Base-by-base conservation (phyloP, 108 stramenopile species). In the Fistulifera solaris region DNA sequence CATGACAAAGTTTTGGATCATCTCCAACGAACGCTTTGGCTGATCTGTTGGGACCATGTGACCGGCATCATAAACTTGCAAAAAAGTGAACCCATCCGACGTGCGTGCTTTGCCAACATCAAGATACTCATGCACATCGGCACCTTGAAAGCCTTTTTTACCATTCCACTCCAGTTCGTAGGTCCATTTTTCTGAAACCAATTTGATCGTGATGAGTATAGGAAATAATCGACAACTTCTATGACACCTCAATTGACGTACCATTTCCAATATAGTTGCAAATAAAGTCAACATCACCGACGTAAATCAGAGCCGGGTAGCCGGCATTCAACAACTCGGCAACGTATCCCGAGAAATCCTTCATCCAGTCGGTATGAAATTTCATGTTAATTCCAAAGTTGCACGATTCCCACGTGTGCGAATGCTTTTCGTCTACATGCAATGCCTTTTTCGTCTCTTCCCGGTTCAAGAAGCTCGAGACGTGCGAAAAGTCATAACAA, bases 41-140 rank as follows among this genome's bases (percentile, higher is more conserved):
- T 78, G 80, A 75, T 96, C 95, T 66, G 89, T 74, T 5, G 97
- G 97, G 6, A 98, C 95, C 96, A 96, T 98, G 68, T 98, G 97
- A 23, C 77, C 77, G 4, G 67, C 77, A 58, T 78, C 72, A 46
- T 69, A 66, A 24, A 89, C 72, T 68, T 93, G 87, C 52, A 93
- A 62, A 62, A 89, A 87, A 25, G 94, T 91, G 17, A 99, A 75
- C 0, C 83, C 77, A 42, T 75, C 66, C 49, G 71, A 51, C 11
- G 80, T 67, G 41, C 82, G 81, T 18, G 87, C 90, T 42, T 78
- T 49, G 54, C 90, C 79, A 7, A 80, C 77, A 24, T 76, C 89
- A 22, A 68, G 71, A 87, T 83, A 93, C 18, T 89, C 92, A 48
- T 75, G 75, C 3, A 21, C 78, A 10, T 71, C 73, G 12, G 92